Evolutionary conservation across 192 early-diverging fungal genomes (phyloP).

Genomic region (Diversispora eburnea): DNA sequence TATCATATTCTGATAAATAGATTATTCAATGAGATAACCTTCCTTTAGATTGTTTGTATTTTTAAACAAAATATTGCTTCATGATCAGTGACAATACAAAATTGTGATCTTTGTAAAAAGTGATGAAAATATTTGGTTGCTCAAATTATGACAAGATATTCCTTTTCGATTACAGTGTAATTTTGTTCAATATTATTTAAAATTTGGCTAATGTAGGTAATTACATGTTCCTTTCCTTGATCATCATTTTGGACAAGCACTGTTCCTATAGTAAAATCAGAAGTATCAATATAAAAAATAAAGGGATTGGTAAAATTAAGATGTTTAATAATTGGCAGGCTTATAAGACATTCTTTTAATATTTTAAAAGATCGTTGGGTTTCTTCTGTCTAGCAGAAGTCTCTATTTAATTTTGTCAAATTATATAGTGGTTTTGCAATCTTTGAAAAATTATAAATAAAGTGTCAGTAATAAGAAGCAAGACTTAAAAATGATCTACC

Average conservation of each 20-base stretch:
- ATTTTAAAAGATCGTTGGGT: neutral
- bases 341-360: neutral
- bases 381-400: neutral
- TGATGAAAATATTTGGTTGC: neutral
- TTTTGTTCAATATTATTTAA: neutral
- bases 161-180: neutral
- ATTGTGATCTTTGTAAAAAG: neutral
- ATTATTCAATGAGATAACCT: no score
- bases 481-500: neutral
- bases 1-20: no score
- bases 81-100: neutral
- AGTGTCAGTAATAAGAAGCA: neutral
- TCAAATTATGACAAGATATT: neutral
- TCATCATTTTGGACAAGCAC: neutral
- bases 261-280: neutral
- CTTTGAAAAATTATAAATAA: neutral
- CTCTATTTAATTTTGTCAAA: neutral
- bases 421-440: neutral
- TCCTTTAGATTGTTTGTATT: no score
- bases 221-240: slow-evolving; percentile 8
- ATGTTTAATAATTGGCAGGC: neutral
- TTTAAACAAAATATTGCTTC: neutral
- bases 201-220: neutral
- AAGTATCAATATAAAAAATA: neutral
- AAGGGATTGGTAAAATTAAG: neutral